Evolutionary conservation across 163 green algal species (phyloP).

Genomic region (Smithsoniella earleae): DNA sequence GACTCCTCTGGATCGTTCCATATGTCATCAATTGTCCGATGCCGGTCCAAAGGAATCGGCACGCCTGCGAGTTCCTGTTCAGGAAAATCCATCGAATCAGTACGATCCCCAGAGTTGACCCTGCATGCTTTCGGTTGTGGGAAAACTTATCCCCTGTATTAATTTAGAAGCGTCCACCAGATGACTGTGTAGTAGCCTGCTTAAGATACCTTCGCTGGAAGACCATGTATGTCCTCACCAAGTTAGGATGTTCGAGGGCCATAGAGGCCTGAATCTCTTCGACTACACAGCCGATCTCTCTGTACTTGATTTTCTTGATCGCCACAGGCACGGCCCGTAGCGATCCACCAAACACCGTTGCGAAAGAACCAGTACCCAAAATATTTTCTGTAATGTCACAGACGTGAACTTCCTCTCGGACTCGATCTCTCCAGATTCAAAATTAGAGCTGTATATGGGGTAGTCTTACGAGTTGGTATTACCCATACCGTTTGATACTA

Average conservation of each 20-base stretch:
- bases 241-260: neutral
- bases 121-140: neutral
- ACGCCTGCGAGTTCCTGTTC: neutral
- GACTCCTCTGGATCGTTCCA: no score
- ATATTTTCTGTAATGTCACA: neutral
- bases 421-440: no score
- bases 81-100: neutral
- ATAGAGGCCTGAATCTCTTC: neutral
- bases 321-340: neutral
- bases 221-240: slow-evolving; percentile 14
- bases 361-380: neutral
- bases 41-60: neutral
- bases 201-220: neutral
- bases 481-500: no score
- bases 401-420: no score
- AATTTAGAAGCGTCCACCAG: neutral
- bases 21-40: neutral
- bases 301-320: neutral
- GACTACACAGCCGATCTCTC: neutral
- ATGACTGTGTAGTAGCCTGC: neutral
- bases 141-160: neutral
- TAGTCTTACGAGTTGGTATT: no score
- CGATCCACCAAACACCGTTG: neutral
- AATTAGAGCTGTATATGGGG: no score
- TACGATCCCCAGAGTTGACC: neutral